phyloP scores from a whole-genome alignment of 208 protist species.

The Crithidia thermophila region DNA sequence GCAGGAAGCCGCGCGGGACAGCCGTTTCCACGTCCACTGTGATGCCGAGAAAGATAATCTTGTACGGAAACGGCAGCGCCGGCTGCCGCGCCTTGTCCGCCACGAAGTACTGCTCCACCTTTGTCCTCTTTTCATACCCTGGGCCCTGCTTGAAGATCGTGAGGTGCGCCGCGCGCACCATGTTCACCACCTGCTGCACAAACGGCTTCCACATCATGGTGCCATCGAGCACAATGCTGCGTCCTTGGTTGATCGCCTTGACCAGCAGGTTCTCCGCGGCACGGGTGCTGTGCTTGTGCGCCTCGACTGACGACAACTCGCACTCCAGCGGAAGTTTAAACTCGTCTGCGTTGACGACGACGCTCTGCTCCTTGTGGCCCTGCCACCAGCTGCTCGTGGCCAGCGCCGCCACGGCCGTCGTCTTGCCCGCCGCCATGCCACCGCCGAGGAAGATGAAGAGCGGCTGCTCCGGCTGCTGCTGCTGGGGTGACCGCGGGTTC shows the following conservation, averaged over 20 bases:
- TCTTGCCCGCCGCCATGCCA: conserved; percentile 91
- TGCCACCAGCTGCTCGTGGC: conserved; percentile 78
- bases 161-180: conserved; percentile 81
- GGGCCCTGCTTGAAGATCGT: conserved; percentile 67
- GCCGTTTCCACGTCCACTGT: conserved; percentile 86
- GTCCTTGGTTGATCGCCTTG: conserved; percentile 78
- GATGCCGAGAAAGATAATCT: conserved; percentile 80
- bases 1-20: conserved; percentile 85
- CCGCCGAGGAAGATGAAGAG: conserved; percentile 90
- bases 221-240: conserved; percentile 85
- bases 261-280: conserved; percentile 82
- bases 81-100: conserved; percentile 31
- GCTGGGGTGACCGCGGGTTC: neutral
- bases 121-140: conserved; percentile 52
- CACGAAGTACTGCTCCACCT: conserved; percentile 75
- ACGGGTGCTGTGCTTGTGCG: conserved; percentile 67
- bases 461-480: conserved; percentile 37
- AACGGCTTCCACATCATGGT: conserved; percentile 93
- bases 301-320: conserved; percentile 29
- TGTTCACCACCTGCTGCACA: conserved; percentile 74
- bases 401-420: conserved; percentile 74
- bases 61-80: conserved; percentile 62
- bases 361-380: conserved; percentile 69
- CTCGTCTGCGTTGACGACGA: conserved; percentile 84
- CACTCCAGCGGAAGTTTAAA: conserved; percentile 67